Evolutionary conservation across 2,329 filamentous ascomycete species (phyloP).

Genomic region (Botrytis galanthina): DNA sequence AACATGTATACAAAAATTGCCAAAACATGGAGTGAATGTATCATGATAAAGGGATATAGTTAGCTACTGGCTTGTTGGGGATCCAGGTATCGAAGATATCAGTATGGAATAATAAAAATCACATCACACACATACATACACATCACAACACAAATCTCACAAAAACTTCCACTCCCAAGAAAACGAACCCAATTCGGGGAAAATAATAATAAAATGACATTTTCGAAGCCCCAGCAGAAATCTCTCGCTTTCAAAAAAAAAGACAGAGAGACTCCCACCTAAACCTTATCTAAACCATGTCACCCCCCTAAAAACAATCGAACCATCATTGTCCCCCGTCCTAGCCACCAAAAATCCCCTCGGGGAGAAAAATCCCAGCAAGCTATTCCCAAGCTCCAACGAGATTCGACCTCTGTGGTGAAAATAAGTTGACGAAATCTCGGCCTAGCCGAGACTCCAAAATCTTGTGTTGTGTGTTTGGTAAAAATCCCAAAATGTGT

Average conservation of each 20-base stretch:
- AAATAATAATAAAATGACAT: background rate
- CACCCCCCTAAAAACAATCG: background rate
- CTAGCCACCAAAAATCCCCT: background rate
- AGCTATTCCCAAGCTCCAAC: background rate
- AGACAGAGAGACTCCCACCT: background rate
- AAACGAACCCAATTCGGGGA: background rate
- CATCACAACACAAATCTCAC: background rate
- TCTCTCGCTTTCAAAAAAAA: background rate
- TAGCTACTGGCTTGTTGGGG: background rate
- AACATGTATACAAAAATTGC: background rate
- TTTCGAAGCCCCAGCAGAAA: background rate
- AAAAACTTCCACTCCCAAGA: background rate
- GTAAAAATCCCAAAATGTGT: background rate
- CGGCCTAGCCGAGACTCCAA: background rate
- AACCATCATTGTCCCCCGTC: background rate
- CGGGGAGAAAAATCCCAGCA: background rate
- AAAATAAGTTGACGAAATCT: background rate
- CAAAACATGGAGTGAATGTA: background rate
- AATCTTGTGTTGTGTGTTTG: background rate
- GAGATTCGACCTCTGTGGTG: background rate
- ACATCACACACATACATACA: background rate
- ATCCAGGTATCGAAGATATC: background rate
- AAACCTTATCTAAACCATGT: conserved; percentile 5
- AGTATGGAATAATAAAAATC: background rate
- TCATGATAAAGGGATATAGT: too few species aligned